Conservation (phyloP, 2,329 filamentous ascomycete genomes). For the Alternaria tenuissima region DNA sequence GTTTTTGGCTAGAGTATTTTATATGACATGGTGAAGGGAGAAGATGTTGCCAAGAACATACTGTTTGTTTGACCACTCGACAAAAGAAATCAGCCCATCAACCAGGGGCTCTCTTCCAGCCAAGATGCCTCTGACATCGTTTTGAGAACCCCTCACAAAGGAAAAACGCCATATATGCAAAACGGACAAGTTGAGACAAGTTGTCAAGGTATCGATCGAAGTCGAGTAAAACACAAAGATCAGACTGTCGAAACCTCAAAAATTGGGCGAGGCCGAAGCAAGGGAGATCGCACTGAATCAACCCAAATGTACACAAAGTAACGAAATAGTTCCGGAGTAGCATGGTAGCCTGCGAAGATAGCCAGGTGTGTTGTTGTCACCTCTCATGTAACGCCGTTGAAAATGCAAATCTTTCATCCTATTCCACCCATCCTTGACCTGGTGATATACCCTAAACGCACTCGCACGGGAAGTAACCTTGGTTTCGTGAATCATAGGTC, state of each 20-base stretch:
- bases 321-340: constrained; percentile 15
- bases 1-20: constrained; percentile 2
- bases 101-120: background rate
- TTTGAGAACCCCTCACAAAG: constrained; percentile 7
- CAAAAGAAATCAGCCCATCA: constrained; percentile 5
- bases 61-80: constrained; percentile 2
- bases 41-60: constrained; percentile 7
- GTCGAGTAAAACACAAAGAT: constrained; percentile 15
- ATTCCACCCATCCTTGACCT: constrained; percentile 10
- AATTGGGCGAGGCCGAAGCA: constrained; percentile 6
- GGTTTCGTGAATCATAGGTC: constrained; percentile 42
- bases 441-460: background rate
- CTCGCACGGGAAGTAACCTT: background rate
- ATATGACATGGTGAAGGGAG: constrained; percentile 5
- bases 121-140: background rate
- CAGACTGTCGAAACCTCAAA: constrained; percentile 16
- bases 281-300: constrained; percentile 15
- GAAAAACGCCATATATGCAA: constrained; percentile 20
- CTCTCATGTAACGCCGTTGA: constrained; percentile 13
- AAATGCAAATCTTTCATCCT: constrained; percentile 23
- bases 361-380: constrained; percentile 6
- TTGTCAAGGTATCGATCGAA: constrained; percentile 20
- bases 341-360: constrained; percentile 12
- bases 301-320: constrained; percentile 15
- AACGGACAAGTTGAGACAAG: constrained; percentile 6